Evolutionary conservation across 78 protist genomes (phyloP).

Genomic region (Dictyostelium purpureum): DNA sequence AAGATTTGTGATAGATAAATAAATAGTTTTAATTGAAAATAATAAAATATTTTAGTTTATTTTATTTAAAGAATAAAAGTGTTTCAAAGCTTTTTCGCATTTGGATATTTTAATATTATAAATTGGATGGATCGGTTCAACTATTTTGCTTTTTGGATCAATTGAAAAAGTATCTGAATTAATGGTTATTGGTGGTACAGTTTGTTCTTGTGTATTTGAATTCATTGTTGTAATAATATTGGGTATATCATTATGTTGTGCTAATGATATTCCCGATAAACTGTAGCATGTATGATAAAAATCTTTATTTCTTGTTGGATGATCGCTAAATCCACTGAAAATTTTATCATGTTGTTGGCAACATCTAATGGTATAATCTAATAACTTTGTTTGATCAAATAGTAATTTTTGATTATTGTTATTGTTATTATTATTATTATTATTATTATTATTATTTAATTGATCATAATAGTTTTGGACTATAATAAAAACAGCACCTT

Average conservation of each 20-base stretch:
- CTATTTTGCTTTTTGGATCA: neutral
- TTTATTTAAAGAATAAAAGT: slow-evolving; percentile 6
- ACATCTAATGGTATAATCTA: slow-evolving; percentile 86
- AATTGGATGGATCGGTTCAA: slow-evolving; percentile 70
- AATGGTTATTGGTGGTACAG: neutral
- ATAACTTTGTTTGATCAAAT: slow-evolving; percentile 80
- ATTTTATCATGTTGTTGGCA: slow-evolving; percentile 78
- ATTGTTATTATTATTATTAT: neutral
- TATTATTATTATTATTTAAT: neutral
- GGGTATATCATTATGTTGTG: slow-evolving; percentile 81
- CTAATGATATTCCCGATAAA: slow-evolving; percentile 83
- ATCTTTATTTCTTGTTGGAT: slow-evolving; percentile 92
- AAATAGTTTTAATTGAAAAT: no score
- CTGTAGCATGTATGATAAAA: slow-evolving; percentile 97
- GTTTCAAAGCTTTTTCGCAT: slow-evolving; percentile 22
- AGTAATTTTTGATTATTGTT: neutral
- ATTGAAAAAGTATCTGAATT: neutral
- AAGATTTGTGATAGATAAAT: no score
- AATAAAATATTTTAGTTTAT: no score
- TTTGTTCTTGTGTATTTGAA: neutral
- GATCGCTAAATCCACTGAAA: slow-evolving; percentile 93
- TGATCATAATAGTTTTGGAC: neutral
- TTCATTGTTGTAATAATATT: neutral
- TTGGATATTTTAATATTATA: slow-evolving; percentile 30
- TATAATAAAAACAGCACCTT: slow-evolving; percentile 85